These are phyloP conservation scores for Evernia prunastri DNA, from an alignment of 495 filamentous ascomycete species.

Conservation along the genomic window DNA sequence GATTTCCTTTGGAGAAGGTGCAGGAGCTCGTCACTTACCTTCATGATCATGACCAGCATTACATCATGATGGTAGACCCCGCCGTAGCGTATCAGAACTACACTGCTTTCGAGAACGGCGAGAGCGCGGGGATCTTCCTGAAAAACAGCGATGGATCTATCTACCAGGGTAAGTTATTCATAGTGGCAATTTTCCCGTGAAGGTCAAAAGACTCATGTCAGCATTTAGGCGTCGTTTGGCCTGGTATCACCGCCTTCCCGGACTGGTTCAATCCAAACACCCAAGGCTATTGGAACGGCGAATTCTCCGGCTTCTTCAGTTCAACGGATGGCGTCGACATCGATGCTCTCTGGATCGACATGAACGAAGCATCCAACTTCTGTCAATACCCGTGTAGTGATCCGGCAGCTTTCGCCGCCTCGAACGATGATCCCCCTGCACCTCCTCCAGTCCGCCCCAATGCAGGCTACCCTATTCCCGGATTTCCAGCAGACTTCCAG, in stretches of 20 bases:
- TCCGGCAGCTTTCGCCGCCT: conserved; percentile 45
- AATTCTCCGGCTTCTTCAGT: conserved; percentile 66
- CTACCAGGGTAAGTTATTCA: conserved; percentile 48
- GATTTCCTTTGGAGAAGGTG: conserved; percentile 63
- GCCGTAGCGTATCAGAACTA: conserved; percentile 68
- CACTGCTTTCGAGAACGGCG: conserved; percentile 55
- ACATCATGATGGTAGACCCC: conserved; percentile 85
- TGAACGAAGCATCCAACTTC: conserved; percentile 72
- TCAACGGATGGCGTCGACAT: conserved; percentile 64
- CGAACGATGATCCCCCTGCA: conserved; percentile 56
- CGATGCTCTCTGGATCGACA: conserved; percentile 83
- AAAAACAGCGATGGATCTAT: conserved; percentile 56
- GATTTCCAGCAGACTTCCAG: conserved; percentile 67
- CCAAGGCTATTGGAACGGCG: conserved; percentile 64
- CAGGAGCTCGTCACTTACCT: conserved; percentile 65
- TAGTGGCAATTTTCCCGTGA: conserved; percentile 12
- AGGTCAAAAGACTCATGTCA: conserved; percentile 26
- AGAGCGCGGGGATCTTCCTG: conserved; percentile 57
- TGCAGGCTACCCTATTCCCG: conserved; percentile 56
- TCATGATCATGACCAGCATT: conserved; percentile 68
- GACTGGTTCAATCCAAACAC: conserved; percentile 75
- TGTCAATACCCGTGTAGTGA: conserved; percentile 69
- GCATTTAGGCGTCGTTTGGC: conserved; percentile 62
- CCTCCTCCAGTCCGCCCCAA: conserved; percentile 57
- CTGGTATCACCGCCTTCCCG: conserved; percentile 70